Percentiles rank a stretch among this genome's conserved stretches.
Evolutionary conservation across 2,329 filamentous ascomycete genomes (phyloP).

Genomic region (Cryphonectria japonica): DNA sequence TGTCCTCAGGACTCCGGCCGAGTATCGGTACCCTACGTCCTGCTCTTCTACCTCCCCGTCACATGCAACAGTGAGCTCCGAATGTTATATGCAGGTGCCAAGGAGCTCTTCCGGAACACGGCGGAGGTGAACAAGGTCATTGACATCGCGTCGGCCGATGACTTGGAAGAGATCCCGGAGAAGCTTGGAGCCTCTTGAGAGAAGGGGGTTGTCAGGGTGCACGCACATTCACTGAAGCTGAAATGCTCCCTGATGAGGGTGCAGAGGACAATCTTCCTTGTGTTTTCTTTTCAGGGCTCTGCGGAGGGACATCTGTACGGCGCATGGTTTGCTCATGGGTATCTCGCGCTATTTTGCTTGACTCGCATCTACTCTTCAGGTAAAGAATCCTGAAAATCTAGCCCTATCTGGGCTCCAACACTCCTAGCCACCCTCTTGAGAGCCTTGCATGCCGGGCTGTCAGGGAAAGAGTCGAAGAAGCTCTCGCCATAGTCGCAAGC

Average conservation of each 20-base stretch:
- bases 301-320: constrained; percentile 13
- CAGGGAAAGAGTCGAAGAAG: constrained; percentile 91
- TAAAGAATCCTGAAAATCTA: constrained; percentile 60
- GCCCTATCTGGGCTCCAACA: constrained; percentile 67
- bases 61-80: constrained; percentile 86
- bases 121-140: constrained; percentile 88
- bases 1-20: constrained; percentile 73
- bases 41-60: constrained; percentile 91
- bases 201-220: neutral
- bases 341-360: constrained; percentile 13
- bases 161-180: constrained; percentile 78
- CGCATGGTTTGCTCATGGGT: constrained; percentile 20
- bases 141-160: constrained; percentile 80
- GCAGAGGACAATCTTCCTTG: neutral
- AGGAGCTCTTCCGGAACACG: constrained; percentile 93
- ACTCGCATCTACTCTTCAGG: constrained; percentile 43
- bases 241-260: neutral
- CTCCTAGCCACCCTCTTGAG: constrained; percentile 79
- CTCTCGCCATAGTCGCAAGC: constrained; percentile 97
- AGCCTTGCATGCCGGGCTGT: constrained; percentile 86
- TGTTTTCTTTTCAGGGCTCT: neutral
- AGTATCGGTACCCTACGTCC: constrained; percentile 86
- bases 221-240: neutral
- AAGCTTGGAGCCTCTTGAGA: constrained; percentile 51
- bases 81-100: constrained; percentile 95